Conservation (phyloP, 345 rosid genomes). For the Pelargonium nanum region DNA sequence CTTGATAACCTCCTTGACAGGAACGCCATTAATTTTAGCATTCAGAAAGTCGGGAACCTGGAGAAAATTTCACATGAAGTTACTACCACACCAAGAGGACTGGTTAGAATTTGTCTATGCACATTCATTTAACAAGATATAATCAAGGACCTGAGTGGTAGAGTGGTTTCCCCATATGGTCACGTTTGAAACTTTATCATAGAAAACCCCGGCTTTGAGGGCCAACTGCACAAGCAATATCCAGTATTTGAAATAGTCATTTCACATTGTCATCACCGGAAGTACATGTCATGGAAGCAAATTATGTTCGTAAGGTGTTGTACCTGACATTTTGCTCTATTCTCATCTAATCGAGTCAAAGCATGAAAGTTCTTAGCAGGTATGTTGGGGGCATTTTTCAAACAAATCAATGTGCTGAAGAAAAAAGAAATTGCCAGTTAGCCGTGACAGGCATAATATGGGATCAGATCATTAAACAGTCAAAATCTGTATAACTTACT, state of each 20-base stretch:
- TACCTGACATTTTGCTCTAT: constrained; percentile 98
- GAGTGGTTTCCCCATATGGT: constrained; percentile 99
- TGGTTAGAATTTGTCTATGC: too few relatives aligned
- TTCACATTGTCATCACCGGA: too few relatives aligned
- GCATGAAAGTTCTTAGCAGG: constrained; percentile 97
- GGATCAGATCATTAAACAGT: not conserved
- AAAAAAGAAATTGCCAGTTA: constrained; percentile 1
- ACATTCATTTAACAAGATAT: constrained; percentile 3
- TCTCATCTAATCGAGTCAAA: constrained; percentile 87
- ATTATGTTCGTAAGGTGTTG: not conserved
- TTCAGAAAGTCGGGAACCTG: constrained; percentile 98
- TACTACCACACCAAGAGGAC: too few relatives aligned
- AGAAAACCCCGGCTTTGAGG: constrained; percentile 87
- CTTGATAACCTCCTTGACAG: constrained; percentile 85
- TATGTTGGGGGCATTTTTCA: constrained; percentile 91
- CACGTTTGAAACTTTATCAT: constrained; percentile 87
- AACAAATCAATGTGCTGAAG: constrained; percentile 80
- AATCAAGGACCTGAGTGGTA: constrained; percentile 67
- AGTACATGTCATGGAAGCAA: too few relatives aligned
- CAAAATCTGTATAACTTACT: constrained; percentile 46
- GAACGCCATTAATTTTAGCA: constrained; percentile 67
- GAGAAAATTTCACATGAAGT: not conserved
- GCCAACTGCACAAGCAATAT: constrained; percentile 57
- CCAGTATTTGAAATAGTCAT: not conserved
- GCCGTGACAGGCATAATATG: not conserved